These are phyloP conservation scores for Microsporum audouinii DNA, from an alignment of 2,329 filamentous ascomycete species.

Conservation along the genomic window DNA sequence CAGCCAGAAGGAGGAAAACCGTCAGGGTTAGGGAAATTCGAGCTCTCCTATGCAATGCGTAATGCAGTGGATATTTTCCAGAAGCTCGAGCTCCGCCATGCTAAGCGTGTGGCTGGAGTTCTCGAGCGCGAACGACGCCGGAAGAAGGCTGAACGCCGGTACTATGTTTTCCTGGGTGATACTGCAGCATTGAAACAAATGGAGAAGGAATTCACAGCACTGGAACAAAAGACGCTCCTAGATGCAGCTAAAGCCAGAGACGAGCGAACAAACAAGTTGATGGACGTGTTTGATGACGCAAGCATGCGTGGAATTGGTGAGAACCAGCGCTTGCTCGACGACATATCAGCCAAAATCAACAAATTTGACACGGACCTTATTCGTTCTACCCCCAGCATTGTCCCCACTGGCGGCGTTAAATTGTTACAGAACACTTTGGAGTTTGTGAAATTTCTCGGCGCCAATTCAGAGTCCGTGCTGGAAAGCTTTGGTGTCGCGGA, in stretches of 20 bases:
- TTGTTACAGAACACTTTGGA: conserved; percentile 30
- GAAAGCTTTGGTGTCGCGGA: conserved; percentile 40
- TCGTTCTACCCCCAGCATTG: conserved; percentile 11
- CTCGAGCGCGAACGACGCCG: conserved; percentile 44
- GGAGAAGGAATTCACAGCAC: conserved; percentile 38
- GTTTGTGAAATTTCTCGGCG: conserved; percentile 30
- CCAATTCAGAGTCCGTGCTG: conserved; percentile 38
- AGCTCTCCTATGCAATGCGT: conserved; percentile 35
- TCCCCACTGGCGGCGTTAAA: conserved; percentile 16
- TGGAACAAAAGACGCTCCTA: conserved; percentile 41
- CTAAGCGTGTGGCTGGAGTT: conserved; percentile 39
- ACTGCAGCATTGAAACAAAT: conserved; percentile 40
- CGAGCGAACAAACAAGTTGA: conserved; percentile 39
- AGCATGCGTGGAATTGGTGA: conserved; percentile 41
- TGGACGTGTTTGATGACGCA: conserved; percentile 41
- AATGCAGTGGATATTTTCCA: conserved; percentile 37
- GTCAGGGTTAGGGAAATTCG: conserved; percentile 23
- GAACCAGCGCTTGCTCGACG: conserved; percentile 42
- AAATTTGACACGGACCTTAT: conserved; percentile 27
- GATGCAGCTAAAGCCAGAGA: conserved; percentile 41
- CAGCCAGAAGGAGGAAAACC: conserved; percentile 28
- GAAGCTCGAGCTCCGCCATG: conserved; percentile 40
- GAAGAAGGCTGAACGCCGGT: conserved; percentile 44
- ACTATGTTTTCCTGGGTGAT: conserved; percentile 42
- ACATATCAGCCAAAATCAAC: conserved; percentile 35